A percentile compares a stretch with the other conserved stretches of the same genome.
These are phyloP conservation scores for Boehmeria nivea DNA, from an alignment of 306 rosid genomes.

Conservation along the genomic window DNA sequence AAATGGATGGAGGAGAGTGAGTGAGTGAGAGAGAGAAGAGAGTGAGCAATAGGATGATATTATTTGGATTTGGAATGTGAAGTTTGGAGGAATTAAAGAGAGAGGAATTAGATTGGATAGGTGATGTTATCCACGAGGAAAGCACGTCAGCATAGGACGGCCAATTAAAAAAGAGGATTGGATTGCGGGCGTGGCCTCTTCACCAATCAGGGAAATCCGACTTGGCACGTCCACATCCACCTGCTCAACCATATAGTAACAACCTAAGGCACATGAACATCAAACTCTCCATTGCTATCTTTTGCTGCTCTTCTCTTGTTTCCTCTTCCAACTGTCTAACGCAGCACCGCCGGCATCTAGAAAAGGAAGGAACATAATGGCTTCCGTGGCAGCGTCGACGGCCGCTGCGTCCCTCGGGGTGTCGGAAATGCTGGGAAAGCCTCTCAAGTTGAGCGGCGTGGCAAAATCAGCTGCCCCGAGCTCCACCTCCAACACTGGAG, in stretches of 20 bases:
- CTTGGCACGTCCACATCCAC: constrained; percentile 84
- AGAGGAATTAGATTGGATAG: constrained; percentile 51
- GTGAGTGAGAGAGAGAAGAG: background rate
- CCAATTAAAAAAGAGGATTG: constrained; percentile 61
- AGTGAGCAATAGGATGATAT: background rate
- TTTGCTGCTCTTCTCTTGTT: background rate
- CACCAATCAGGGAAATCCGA: constrained; percentile 61
- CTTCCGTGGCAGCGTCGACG: constrained; percentile 65
- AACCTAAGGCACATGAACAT: constrained; percentile 11
- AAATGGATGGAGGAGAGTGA: constrained; percentile 5
- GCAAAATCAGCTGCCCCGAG: constrained; percentile 53
- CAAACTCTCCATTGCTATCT: constrained; percentile 1
- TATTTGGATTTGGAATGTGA: too few relatives aligned
- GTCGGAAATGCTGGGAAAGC: constrained; percentile 87
- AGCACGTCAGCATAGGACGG: constrained; percentile 36
- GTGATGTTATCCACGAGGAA: constrained; percentile 56
- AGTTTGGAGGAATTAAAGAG: background rate
- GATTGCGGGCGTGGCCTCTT: constrained; percentile 43
- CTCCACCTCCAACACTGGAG: constrained; percentile 46
- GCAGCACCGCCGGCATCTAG: background rate
- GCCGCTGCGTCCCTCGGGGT: constrained; percentile 73
- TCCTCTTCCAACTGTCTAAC: constrained; percentile 1
- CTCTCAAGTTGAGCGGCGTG: constrained; percentile 56
- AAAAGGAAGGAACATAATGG: constrained; percentile 32
- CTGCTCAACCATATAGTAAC: constrained; percentile 51